Evolutionary conservation across 768 basidiomycete genomes (phyloP).

Genomic region (Podaxis pistillaris): DNA sequence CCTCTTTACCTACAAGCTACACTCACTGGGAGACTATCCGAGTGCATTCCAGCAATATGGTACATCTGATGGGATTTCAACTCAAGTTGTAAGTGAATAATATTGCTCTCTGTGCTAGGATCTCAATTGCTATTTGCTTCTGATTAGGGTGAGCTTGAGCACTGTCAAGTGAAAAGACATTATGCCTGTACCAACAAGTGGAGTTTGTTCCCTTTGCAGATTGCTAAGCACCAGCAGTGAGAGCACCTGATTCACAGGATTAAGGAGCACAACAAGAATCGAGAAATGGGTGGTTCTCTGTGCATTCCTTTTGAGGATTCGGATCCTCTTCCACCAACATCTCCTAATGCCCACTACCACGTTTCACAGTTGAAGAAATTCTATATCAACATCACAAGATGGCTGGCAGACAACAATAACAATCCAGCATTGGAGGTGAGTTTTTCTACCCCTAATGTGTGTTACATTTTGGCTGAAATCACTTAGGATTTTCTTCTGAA

Average conservation of each 20-base stretch:
- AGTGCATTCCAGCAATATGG: not conserved
- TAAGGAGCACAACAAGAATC: not conserved
- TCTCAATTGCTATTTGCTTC: not conserved
- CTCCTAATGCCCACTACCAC: not conserved
- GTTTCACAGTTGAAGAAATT: not conserved
- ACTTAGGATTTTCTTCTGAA: not conserved
- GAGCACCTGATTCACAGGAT: not conserved
- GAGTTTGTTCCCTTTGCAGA: not conserved
- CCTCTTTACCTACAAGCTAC: not conserved
- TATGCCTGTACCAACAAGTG: not conserved
- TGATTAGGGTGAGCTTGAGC: not conserved
- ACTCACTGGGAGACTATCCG: not conserved
- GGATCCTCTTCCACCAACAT: not conserved
- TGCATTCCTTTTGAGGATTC: not conserved
- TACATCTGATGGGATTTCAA: not conserved
- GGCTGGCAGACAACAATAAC: not conserved
- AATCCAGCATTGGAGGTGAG: not conserved
- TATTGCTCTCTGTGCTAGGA: not conserved
- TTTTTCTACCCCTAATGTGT: not conserved
- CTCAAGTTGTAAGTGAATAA: not conserved
- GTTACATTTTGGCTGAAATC: too few relatives aligned
- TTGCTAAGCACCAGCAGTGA: not conserved
- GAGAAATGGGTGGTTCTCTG: not conserved
- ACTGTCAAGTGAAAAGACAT: not conserved
- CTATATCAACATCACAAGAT: not conserved